phyloP scores from a whole-genome alignment of 345 rosid species.

The Populus euphratica region DNA sequence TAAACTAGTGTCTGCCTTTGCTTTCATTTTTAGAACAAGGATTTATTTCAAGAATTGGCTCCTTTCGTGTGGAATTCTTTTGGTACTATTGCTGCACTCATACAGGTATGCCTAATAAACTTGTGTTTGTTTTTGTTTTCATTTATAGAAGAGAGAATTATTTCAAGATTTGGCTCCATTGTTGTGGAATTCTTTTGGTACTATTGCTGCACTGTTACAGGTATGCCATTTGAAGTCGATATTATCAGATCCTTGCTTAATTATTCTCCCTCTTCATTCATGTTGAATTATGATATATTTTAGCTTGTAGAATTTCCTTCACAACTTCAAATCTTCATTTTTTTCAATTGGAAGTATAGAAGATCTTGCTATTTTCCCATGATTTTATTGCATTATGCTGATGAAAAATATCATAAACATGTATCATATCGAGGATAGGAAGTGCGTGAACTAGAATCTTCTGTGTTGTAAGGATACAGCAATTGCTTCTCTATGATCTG shows the following conservation, averaged over 20 bases:
- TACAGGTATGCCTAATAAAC: constrained; percentile 34
- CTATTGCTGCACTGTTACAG: constrained; percentile 76
- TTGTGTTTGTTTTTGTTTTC: constrained; percentile 31
- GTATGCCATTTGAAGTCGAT: constrained; percentile 36
- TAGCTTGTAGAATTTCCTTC: neutral
- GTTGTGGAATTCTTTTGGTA: constrained; percentile 80
- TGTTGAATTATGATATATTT: neutral
- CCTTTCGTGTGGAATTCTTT: constrained; percentile 30
- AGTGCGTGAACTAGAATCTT: neutral
- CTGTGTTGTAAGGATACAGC: neutral
- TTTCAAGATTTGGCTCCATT: constrained; percentile 97
- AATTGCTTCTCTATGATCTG: neutral
- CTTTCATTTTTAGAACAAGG: constrained; percentile 29
- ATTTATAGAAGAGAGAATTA: constrained; percentile 76
- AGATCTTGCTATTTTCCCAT: neutral
- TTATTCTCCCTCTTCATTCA: neutral
- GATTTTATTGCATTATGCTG: neutral
- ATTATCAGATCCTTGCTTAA: neutral
- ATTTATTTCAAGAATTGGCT: constrained; percentile 36
- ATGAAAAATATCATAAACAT: neutral
- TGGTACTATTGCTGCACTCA: constrained; percentile 35
- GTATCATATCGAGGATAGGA: neutral
- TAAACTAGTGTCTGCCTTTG: constrained; percentile 33
- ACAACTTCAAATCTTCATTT: neutral
- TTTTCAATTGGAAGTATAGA: neutral